A percentile compares a stretch with the other conserved stretches of the same genome.
These are phyloP conservation scores for Uncinocarpus reesii DNA, from an alignment of 2,329 filamentous ascomycete species.

Conservation along the genomic window DNA sequence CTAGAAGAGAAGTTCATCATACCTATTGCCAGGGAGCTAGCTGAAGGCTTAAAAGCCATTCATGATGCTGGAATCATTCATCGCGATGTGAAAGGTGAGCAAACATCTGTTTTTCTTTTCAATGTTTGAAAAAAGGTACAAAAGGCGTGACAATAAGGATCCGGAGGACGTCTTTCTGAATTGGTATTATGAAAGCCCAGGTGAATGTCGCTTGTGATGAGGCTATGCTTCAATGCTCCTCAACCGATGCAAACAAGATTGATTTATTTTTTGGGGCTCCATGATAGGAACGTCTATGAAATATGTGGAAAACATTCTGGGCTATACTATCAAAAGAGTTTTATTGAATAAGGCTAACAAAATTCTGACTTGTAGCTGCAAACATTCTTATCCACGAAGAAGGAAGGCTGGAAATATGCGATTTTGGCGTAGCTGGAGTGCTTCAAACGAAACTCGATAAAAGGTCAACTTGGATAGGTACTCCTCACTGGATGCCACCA, in stretches of 20 bases:
- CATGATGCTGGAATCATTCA: slow-evolving; percentile 58
- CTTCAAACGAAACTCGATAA: slow-evolving; percentile 51
- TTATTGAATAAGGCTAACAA: slow-evolving; percentile 7
- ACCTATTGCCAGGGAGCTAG: slow-evolving; percentile 54
- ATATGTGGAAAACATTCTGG: neutral
- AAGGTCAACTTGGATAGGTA: slow-evolving; percentile 55
- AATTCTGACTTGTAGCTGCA: slow-evolving; percentile 36
- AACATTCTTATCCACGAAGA: slow-evolving; percentile 56
- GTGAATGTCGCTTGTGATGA: no score
- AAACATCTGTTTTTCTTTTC: neutral
- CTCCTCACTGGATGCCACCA: slow-evolving; percentile 57
- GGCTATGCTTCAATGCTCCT: no score
- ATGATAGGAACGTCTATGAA: neutral
- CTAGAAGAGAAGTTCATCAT: slow-evolving; percentile 54
- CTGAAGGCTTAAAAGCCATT: slow-evolving; percentile 50
- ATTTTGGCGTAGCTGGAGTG: slow-evolving; percentile 56
- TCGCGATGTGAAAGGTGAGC: slow-evolving; percentile 52
- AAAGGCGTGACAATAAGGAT: neutral
- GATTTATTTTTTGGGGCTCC: no score
- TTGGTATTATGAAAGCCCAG: no score
- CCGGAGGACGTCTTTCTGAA: neutral
- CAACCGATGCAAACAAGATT: no score
- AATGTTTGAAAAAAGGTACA: neutral
- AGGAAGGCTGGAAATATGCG: slow-evolving; percentile 52
- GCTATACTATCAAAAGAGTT: neutral